Percentiles rank a stretch among this genome's conserved stretches.
Conservation (phyloP, 306 rosid species). For the Vigna hirtella region DNA sequence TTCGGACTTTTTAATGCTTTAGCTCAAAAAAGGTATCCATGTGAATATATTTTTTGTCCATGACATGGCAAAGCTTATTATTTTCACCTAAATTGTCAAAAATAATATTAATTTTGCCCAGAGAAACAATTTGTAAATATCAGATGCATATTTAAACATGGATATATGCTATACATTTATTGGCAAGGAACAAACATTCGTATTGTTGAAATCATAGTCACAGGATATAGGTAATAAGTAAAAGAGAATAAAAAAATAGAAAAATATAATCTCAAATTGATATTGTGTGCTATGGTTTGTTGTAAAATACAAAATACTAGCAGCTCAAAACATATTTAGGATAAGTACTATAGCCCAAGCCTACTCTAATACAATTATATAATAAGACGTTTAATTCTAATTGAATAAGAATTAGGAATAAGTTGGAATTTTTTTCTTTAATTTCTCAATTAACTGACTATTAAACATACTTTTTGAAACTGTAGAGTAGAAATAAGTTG, state of each 20-base stretch:
- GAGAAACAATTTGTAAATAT: background rate
- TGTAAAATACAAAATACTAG: background rate
- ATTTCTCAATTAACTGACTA: too few relatives aligned
- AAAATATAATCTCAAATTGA: background rate
- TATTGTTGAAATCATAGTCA: background rate
- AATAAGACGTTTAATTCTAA: too few relatives aligned
- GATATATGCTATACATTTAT: background rate
- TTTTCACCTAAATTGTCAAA: background rate
- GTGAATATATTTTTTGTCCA: background rate
- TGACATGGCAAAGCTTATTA: conserved; percentile 3
- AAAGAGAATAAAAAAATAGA: background rate
- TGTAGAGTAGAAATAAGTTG: too few relatives aligned
- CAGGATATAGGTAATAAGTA: background rate
- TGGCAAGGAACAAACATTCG: background rate
- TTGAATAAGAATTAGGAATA: too few relatives aligned
- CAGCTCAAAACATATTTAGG: too few relatives aligned
- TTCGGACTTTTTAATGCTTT: background rate
- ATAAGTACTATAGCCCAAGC: too few relatives aligned
- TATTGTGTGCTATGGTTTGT: background rate
- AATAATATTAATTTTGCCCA: background rate
- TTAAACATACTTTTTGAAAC: too few relatives aligned
- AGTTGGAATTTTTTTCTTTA: too few relatives aligned
- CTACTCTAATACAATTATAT: too few relatives aligned
- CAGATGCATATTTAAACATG: background rate
- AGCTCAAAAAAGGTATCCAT: background rate